Conservation (phyloP, 345 rosid genomes). For the Salix purpurea region DNA sequence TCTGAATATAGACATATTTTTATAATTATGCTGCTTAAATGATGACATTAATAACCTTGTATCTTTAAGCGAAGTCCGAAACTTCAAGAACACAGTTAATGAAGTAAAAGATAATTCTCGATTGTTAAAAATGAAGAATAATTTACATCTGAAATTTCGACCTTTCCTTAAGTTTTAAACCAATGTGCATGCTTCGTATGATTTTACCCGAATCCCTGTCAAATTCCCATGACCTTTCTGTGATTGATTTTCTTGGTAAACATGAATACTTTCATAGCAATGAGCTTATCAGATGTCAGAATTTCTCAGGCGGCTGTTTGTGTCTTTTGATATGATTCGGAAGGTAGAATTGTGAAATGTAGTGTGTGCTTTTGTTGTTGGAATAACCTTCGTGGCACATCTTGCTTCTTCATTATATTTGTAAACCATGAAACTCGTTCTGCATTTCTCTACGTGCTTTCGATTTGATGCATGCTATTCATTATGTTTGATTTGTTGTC, state of each 20-base stretch:
- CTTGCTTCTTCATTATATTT: neutral
- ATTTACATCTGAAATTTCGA: neutral
- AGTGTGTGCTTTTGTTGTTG: neutral
- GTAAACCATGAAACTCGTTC: neutral
- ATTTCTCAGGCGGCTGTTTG: neutral
- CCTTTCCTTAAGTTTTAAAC: neutral
- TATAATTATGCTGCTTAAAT: neutral
- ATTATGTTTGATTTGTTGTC: neutral
- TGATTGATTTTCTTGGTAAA: neutral
- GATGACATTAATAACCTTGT: neutral
- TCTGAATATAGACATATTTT: neutral
- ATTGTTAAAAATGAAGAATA: neutral
- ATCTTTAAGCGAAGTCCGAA: neutral
- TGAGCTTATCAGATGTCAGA: neutral
- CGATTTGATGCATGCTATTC: neutral
- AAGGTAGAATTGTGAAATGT: neutral
- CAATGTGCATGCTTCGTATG: neutral
- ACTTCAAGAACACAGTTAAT: neutral
- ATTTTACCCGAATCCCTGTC: neutral
- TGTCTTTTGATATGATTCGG: neutral
- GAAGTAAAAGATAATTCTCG: neutral
- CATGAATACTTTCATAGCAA: neutral
- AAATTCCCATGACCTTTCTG: neutral
- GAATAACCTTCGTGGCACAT: neutral
- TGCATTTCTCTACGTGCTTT: neutral